Percentiles rank a stretch among this genome's conserved stretches.
phyloP scores from a whole-genome alignment of 1,139 yeast genomes.

The Hyphopichia khmerensis region DNA sequence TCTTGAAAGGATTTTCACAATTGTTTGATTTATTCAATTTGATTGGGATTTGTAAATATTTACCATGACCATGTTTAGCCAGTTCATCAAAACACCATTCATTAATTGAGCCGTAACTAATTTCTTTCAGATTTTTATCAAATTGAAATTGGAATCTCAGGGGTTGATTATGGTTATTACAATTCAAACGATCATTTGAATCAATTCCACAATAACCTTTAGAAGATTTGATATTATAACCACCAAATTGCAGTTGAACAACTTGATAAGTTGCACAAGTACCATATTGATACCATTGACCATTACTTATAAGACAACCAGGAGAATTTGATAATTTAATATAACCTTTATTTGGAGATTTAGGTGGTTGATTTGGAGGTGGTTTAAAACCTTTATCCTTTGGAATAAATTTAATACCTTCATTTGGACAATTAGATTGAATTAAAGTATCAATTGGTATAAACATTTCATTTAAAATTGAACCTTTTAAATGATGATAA shows the following conservation, averaged over 20 bases:
- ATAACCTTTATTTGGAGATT: constrained; percentile 31
- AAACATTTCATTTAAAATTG: constrained; percentile 66
- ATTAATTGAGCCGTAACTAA: constrained; percentile 64
- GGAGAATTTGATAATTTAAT: constrained; percentile 53
- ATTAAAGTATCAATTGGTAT: constrained; percentile 60
- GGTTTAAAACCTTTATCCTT: constrained; percentile 48
- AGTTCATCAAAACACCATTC: constrained; percentile 62
- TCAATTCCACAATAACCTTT: constrained; percentile 72
- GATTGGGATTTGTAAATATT: constrained; percentile 23
- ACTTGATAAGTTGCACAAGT: constrained; percentile 77
- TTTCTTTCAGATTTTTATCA: constrained; percentile 41
- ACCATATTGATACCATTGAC: constrained; percentile 80
- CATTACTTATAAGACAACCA: constrained; percentile 84
- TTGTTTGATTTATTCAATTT: constrained; percentile 15
- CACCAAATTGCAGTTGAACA: constrained; percentile 62
- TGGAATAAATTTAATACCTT: constrained; percentile 75
- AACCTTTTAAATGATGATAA: constrained; percentile 76
- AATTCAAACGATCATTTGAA: constrained; percentile 27
- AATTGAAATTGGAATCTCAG: constrained; percentile 53
- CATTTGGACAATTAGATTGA: constrained; percentile 61
- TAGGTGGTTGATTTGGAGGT: constrained; percentile 30
- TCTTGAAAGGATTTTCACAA: constrained; percentile 19
- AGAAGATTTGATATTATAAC: constrained; percentile 63
- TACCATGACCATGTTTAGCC: constrained; percentile 22
- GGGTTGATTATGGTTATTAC: constrained; percentile 29